These are phyloP conservation scores for Acacia pycnantha DNA, from an alignment of 331 rosid genomes.

Conservation along the genomic window DNA sequence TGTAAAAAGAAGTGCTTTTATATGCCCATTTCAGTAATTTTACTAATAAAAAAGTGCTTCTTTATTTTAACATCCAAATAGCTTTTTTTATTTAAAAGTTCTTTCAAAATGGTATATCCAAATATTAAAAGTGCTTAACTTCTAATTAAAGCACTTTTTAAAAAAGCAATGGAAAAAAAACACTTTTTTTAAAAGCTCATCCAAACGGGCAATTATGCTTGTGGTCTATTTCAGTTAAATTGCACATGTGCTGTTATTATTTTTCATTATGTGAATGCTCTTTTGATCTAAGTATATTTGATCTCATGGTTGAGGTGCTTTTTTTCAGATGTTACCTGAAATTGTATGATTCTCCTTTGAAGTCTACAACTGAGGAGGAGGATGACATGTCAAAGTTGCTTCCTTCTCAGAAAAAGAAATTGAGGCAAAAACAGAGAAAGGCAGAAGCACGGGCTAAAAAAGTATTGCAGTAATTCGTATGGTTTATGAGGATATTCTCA, in stretches of 20 bases:
- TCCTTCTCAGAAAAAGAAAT: constrained; percentile 94
- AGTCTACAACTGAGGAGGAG: constrained; percentile 75
- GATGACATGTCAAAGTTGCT: constrained; percentile 74
- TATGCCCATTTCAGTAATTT: no score
- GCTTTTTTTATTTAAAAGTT: no score
- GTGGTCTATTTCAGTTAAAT: not conserved
- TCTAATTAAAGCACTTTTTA: no score
- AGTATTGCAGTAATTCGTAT: constrained; percentile 47
- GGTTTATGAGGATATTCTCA: constrained; percentile 21
- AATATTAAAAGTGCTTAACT: no score
- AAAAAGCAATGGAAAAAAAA: no score
- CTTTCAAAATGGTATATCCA: no score
- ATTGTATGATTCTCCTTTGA: constrained; percentile 86
- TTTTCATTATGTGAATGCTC: not conserved
- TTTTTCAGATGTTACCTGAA: constrained; percentile 83
- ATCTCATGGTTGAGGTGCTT: constrained; percentile 29
- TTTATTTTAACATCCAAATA: no score
- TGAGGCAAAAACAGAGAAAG: constrained; percentile 94
- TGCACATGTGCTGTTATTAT: not conserved
- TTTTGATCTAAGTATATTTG: constrained; percentile 8
- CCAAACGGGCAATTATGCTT: no score
- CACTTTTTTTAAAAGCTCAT: no score
- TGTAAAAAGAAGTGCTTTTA: no score
- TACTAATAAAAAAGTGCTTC: no score
- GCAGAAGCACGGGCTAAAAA: constrained; percentile 97